Evolutionary conservation across 805 yeast species (phyloP).

Genomic region (Barnettozyma wickerhamii): DNA sequence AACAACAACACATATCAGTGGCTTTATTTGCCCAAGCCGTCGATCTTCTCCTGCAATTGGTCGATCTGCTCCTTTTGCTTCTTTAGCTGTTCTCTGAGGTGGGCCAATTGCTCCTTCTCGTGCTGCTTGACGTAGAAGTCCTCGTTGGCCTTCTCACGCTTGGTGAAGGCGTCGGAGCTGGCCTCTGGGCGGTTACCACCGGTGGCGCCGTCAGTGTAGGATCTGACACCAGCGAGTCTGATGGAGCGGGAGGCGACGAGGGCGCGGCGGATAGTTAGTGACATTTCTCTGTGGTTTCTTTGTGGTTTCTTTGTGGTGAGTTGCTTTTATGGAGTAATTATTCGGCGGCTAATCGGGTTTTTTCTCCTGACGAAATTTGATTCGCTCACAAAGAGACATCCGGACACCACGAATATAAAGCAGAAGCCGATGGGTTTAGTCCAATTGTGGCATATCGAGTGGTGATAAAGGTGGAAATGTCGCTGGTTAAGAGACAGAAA

Average conservation of each 20-base stretch:
- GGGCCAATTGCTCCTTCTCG: constrained; percentile 82
- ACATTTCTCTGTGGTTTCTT: constrained; percentile 5
- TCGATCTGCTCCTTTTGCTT: constrained; percentile 65
- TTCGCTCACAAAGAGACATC: constrained; percentile 15
- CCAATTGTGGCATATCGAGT: not conserved
- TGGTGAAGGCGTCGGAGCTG: constrained; percentile 59
- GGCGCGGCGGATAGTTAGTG: constrained; percentile 35
- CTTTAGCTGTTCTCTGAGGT: constrained; percentile 70
- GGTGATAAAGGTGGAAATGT: constrained; percentile 22
- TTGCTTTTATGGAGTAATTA: not conserved
- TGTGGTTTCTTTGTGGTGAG: too few relatives aligned
- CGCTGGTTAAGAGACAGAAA: constrained; percentile 33
- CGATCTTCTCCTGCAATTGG: constrained; percentile 43
- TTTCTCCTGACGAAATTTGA: too few relatives aligned
- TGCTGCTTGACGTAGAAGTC: constrained; percentile 80
- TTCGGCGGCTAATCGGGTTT: too few relatives aligned
- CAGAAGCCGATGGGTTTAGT: not conserved
- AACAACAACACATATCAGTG: constrained; percentile 1
- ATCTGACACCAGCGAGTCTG: constrained; percentile 24
- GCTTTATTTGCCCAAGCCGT: constrained; percentile 7
- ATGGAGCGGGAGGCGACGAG: constrained; percentile 24
- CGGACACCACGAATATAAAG: constrained; percentile 12
- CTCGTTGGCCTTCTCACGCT: constrained; percentile 93
- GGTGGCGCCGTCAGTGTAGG: constrained; percentile 53
- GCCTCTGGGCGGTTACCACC: constrained; percentile 55